Evolutionary conservation across 139 green algal species (phyloP).

Genomic region (Diplosphaera chodatii): DNA sequence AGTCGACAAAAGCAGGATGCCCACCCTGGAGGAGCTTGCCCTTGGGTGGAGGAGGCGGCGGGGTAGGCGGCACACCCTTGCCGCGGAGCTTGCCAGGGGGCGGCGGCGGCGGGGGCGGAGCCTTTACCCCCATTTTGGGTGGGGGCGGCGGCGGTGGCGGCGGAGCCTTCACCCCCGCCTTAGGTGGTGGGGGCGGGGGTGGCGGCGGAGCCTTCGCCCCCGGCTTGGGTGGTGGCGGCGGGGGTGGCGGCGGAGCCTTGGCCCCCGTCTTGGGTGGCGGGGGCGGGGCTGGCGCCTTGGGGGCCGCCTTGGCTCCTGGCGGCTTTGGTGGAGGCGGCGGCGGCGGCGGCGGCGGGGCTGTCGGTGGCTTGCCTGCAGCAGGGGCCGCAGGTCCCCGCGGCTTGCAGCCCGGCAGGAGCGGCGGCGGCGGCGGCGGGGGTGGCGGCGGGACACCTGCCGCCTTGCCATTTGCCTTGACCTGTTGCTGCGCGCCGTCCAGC

Average conservation of each 20-base stretch:
- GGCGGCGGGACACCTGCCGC: no score
- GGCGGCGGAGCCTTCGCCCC: conserved; percentile 21
- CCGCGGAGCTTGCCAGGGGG: conserved; percentile 21
- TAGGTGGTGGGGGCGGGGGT: conserved; percentile 21
- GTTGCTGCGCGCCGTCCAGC: no score
- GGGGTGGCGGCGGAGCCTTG: conserved; percentile 19
- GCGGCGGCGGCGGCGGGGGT: no score
- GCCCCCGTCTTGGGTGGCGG: conserved; percentile 1
- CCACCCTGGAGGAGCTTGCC: conserved; percentile 4
- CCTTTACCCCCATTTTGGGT: conserved; percentile 9
- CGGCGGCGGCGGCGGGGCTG: conserved; percentile 1
- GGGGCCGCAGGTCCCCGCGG: no score
- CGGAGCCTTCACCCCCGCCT: conserved; percentile 3
- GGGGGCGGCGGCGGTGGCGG: conserved; percentile 20
- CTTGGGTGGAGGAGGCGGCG: conserved; percentile 34
- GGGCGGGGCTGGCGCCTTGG: conserved; percentile 4
- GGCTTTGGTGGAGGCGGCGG: not conserved
- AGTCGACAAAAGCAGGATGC: not conserved
- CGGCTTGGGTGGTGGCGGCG: conserved; percentile 23
- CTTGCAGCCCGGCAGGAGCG: not conserved
- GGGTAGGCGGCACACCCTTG: conserved; percentile 26
- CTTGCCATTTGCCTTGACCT: no score
- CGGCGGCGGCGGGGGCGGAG: conserved; percentile 19
- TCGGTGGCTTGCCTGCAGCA: not conserved
- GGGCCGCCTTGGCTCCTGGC: not conserved